phyloP scores from a whole-genome alignment of 2,329 filamentous ascomycete species.

The Colletotrichum camelliae region DNA sequence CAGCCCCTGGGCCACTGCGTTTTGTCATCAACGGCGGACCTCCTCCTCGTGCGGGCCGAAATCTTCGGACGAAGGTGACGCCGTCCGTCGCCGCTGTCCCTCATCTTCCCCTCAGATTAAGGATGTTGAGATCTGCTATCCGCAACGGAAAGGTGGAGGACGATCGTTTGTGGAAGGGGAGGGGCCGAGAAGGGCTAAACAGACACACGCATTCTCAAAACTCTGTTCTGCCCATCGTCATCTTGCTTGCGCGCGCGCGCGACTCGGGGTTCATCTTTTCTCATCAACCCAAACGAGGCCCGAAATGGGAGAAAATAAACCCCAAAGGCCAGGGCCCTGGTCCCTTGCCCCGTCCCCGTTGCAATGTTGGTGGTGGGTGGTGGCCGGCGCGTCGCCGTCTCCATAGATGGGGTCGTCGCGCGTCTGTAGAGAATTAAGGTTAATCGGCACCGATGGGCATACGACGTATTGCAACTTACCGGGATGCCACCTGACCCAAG shows the following conservation, averaged over 20 bases:
- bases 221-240: not conserved
- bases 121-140: not conserved
- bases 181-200: not conserved
- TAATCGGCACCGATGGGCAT: not conserved
- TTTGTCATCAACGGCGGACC: not conserved
- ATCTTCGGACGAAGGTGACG: not conserved
- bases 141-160: not conserved
- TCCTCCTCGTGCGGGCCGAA: not conserved
- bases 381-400: slow-evolving; percentile 5
- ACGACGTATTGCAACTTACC: not conserved
- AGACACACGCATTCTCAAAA: not conserved
- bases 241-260: not conserved
- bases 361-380: not conserved
- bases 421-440: not conserved
- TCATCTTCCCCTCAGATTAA: not conserved
- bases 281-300: not conserved
- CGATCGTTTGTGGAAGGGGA: not conserved
- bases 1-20: not conserved
- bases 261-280: slow-evolving; percentile 12
- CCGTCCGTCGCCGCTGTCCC: not conserved
- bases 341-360: not conserved
- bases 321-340: not conserved
- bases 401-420: not conserved
- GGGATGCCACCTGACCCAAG: not conserved
- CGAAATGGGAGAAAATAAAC: not conserved